Percentiles rank a stretch among this genome's conserved stretches.
These are phyloP conservation scores for Xylaria sp. DNA, from an alignment of 2,329 filamentous ascomycete species.

Conservation along the genomic window DNA sequence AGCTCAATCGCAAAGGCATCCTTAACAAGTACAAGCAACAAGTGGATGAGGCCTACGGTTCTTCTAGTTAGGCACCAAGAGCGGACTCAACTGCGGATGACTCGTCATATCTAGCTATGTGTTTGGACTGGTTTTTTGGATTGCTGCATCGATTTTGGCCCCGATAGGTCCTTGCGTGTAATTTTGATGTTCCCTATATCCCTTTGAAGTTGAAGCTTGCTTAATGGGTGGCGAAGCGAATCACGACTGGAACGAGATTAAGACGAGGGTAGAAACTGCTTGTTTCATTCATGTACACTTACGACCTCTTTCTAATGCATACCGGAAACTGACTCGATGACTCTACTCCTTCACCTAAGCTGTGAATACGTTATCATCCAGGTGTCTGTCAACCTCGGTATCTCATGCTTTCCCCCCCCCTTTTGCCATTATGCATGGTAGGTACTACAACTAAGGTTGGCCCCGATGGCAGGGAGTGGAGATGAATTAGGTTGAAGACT, in stretches of 20 bases:
- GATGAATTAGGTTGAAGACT: background rate
- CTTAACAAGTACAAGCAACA: constrained; percentile 70
- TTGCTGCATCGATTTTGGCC: background rate
- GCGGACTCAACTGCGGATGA: background rate
- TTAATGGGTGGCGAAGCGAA: constrained; percentile 4
- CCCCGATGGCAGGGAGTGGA: background rate
- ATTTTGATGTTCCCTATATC: constrained; percentile 6
- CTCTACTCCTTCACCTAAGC: background rate
- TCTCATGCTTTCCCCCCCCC: too few species aligned
- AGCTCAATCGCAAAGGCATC: constrained; percentile 77
- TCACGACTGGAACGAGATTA: background rate
- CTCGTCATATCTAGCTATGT: background rate
- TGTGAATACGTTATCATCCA: background rate
- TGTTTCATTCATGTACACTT: constrained; percentile 22
- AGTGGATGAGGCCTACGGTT: constrained; percentile 69
- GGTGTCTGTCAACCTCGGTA: background rate
- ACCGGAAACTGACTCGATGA: constrained; percentile 1
- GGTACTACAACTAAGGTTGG: constrained; percentile 5
- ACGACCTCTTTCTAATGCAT: constrained; percentile 25
- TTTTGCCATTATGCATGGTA: background rate
- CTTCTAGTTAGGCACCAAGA: constrained; percentile 44
- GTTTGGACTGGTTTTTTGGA: background rate
- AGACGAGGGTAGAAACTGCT: background rate
- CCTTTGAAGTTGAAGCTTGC: background rate
- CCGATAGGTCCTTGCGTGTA: background rate